Base-by-base conservation (phyloP, 2,329 filamentous ascomycete species). In the Epichloe sibirici region DNA sequence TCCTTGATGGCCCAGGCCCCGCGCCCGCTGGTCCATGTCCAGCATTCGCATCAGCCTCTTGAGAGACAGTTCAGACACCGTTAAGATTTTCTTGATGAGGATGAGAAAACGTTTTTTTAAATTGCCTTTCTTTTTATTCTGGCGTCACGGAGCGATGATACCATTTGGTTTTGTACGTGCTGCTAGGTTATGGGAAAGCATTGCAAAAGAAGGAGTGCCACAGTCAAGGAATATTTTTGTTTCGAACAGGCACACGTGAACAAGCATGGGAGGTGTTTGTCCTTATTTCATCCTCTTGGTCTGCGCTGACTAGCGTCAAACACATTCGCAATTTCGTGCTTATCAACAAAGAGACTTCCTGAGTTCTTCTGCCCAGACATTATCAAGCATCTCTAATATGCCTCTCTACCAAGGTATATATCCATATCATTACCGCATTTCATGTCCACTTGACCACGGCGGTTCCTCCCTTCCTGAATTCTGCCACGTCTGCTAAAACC, bases 401-500 rank as follows among this genome's bases (percentile, higher is more conserved):
- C 15, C 17, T 39, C 28, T 12, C 4, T 31, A 11, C 8, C 35
- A 21, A 28, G 23, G 4, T 25, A 34, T 44, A 12, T 49, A 17
- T 51, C 42, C 25, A 9, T n/a, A 12, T 28, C 35, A 34, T 34
- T 1, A 52, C 7, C 28, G 28, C 28, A 17, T 50, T 53, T 53
- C 62, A 72, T 56, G 64, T 58, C 75, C 75, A 78, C 70, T 85
- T 85, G 42, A 85, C 81, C 39, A 85, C 76, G 2, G 79, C 81
- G 0, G 77, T 82, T 21, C 81, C 82, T 12, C 82, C 81, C 64
- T 76, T 78, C 71, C 80, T 85, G 62, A 85, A 83, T 63, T 85
- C 82, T 28, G 74, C 57, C 68, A 83, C 74, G 23, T 85, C 80
- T 5, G 78, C 77, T 31, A 85, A 64, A 1, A 77, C 73, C 49